phyloP scores from a whole-genome alignment of 1,139 yeast species.

The Suhomyces ambrosiae region DNA sequence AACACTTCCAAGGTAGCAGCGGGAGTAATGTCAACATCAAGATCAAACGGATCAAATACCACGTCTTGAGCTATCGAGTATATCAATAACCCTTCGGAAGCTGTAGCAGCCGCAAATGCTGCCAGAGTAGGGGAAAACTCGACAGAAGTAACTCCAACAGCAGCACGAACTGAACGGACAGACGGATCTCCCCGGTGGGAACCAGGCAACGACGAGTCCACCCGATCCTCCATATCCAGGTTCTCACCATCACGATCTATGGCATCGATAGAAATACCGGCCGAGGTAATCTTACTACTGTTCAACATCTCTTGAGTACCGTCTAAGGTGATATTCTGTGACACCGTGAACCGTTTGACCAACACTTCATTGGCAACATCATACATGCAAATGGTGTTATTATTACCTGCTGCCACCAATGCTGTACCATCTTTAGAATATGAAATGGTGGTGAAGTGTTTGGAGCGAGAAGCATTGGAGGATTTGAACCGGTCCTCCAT shows the following conservation, averaged over 20 bases:
- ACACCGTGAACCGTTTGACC: conserved; percentile 76
- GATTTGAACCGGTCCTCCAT: conserved; percentile 80
- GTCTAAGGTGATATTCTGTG: conserved; percentile 85
- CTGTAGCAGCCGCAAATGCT: conserved; percentile 93
- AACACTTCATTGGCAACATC: conserved; percentile 88
- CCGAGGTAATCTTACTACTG: conserved; percentile 82
- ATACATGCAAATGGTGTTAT: conserved; percentile 86
- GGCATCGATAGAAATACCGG: conserved; percentile 74
- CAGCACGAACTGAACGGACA: conserved; percentile 71
- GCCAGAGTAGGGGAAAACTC: conserved; percentile 88
- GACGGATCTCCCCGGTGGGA: conserved; percentile 88
- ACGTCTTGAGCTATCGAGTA: conserved; percentile 77
- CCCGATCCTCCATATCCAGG: conserved; percentile 81
- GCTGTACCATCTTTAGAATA: conserved; percentile 90
- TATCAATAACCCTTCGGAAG: conserved; percentile 89
- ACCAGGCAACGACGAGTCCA: conserved; percentile 82
- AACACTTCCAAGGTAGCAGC: conserved; percentile 67
- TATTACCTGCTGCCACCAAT: conserved; percentile 90
- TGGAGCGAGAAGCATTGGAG: conserved; percentile 79
- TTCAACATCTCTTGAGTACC: conserved; percentile 85
- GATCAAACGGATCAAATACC: conserved; percentile 90
- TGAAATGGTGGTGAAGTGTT: conserved; percentile 75
- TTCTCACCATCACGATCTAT: conserved; percentile 85
- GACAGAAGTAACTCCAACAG: conserved; percentile 73
- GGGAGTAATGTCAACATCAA: conserved; percentile 91